Evolutionary conservation across 495 filamentous ascomycete species (phyloP).

Genomic region (Talaromyces ruber): DNA sequence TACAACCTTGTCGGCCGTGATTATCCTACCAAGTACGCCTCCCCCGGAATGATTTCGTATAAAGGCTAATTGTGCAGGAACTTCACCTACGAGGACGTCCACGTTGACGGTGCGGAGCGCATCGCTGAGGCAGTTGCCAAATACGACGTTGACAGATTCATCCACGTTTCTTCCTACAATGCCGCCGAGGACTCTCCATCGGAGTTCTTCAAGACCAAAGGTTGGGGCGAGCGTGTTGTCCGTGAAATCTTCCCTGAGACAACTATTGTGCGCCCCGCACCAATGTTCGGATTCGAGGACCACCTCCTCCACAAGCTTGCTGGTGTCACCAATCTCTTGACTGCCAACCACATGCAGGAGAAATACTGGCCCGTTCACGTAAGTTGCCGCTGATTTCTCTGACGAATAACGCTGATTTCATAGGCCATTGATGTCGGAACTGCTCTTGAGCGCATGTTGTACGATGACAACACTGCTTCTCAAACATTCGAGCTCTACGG

Average conservation of each 20-base stretch:
- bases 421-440: slow-evolving; percentile 81
- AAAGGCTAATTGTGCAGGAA: slow-evolving; percentile 50
- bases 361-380: slow-evolving; percentile 88
- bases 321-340: slow-evolving; percentile 67
- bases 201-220: slow-evolving; percentile 87
- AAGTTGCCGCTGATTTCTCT: slow-evolving; percentile 22
- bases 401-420: slow-evolving; percentile 10
- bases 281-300: slow-evolving; percentile 93
- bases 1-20: slow-evolving; percentile 91
- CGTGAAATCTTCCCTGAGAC: slow-evolving; percentile 94
- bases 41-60: not conserved
- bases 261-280: slow-evolving; percentile 91
- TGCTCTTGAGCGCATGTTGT: slow-evolving; percentile 79
- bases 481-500: slow-evolving; percentile 96
- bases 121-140: slow-evolving; percentile 96
- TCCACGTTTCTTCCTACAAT: slow-evolving; percentile 95
- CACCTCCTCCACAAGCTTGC: slow-evolving; percentile 82
- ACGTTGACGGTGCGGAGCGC: slow-evolving; percentile 88
- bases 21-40: slow-evolving; percentile 87
- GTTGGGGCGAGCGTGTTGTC: slow-evolving; percentile 70
- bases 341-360: slow-evolving; percentile 87
- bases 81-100: slow-evolving; percentile 85
- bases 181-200: slow-evolving; percentile 72
- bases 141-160: slow-evolving; percentile 95
- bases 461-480: slow-evolving; percentile 79